Evolutionary conservation across 208 protist genomes (phyloP).

Genomic region (Trypanosoma boissoni): DNA sequence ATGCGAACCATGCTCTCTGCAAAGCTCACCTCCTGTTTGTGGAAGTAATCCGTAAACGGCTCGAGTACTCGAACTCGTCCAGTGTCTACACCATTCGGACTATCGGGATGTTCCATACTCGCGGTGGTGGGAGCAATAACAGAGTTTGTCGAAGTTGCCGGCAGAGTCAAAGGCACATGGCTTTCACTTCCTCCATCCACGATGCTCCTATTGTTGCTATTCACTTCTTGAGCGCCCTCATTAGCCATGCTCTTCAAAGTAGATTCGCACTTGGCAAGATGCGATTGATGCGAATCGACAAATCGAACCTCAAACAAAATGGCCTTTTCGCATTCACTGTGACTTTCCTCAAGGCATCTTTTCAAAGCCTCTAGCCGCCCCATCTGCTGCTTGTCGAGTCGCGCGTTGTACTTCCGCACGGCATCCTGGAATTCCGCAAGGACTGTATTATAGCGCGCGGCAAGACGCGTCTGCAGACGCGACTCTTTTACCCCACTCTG

Average conservation of each 20-base stretch:
- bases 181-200: not conserved
- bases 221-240: too few relatives aligned
- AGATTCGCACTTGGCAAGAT: slow-evolving; percentile 20
- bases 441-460: slow-evolving; percentile 34
- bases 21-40: slow-evolving; percentile 20
- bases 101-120: not conserved
- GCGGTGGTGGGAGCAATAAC: too few relatives aligned
- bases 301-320: slow-evolving; percentile 35
- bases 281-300: slow-evolving; percentile 33
- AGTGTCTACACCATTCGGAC: not conserved
- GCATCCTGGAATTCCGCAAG: slow-evolving; percentile 41
- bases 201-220: not conserved
- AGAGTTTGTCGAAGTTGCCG: too few relatives aligned
- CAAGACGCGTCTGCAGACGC: slow-evolving; percentile 39
- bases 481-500: slow-evolving; percentile 17
- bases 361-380: slow-evolving; percentile 46
- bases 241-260: not conserved
- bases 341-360: slow-evolving; percentile 34
- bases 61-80: not conserved
- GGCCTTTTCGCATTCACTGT: slow-evolving; percentile 30
- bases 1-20: slow-evolving; percentile 37
- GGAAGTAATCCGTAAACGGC: slow-evolving; percentile 24
- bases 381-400: slow-evolving; percentile 51
- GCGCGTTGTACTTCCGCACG: slow-evolving; percentile 41
- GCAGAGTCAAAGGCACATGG: too few relatives aligned